phyloP scores from a whole-genome alignment of 352 stramenopile species.

The Globisporangium yorkense region DNA sequence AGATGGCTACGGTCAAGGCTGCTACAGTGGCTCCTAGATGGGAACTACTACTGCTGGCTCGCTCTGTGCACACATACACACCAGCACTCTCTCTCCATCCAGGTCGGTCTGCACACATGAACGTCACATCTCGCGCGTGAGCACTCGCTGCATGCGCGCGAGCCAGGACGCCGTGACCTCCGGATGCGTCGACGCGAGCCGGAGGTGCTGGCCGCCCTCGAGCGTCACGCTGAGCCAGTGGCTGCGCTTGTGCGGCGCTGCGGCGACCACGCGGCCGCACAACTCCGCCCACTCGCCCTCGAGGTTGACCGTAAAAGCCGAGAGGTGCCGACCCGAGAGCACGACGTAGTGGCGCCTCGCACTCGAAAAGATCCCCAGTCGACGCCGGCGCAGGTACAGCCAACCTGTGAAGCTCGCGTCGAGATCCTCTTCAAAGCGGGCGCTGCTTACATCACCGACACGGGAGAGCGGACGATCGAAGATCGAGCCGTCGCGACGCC shows the following conservation, averaged over 20 bases:
- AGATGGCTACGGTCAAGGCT: no score
- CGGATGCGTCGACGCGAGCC: slow-evolving; percentile 11
- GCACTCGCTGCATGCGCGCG: slow-evolving; percentile 5
- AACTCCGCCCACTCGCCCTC: slow-evolving; percentile 34
- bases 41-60: no score
- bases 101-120: no score
- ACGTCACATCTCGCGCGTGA: background rate
- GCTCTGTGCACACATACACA: background rate
- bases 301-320: slow-evolving; percentile 32
- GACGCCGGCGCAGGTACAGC: slow-evolving; percentile 17
- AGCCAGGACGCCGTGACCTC: slow-evolving; percentile 10
- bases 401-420: slow-evolving; percentile 22
- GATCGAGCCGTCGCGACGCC: slow-evolving; percentile 15
- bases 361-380: slow-evolving; percentile 14
- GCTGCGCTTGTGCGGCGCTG: slow-evolving; percentile 3
- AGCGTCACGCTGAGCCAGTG: slow-evolving; percentile 12
- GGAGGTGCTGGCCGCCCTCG: slow-evolving; percentile 17
- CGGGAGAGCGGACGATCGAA: slow-evolving; percentile 10
- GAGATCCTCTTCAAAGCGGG: background rate
- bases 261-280: slow-evolving; percentile 19
- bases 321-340: slow-evolving; percentile 21
- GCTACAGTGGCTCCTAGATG: no score
- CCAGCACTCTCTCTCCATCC: no score
- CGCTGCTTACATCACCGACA: background rate
- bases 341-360: slow-evolving; percentile 27